These are phyloP conservation scores for Sporothrix phasma DNA, from an alignment of 2,329 filamentous ascomycete species.

Conservation along the genomic window DNA sequence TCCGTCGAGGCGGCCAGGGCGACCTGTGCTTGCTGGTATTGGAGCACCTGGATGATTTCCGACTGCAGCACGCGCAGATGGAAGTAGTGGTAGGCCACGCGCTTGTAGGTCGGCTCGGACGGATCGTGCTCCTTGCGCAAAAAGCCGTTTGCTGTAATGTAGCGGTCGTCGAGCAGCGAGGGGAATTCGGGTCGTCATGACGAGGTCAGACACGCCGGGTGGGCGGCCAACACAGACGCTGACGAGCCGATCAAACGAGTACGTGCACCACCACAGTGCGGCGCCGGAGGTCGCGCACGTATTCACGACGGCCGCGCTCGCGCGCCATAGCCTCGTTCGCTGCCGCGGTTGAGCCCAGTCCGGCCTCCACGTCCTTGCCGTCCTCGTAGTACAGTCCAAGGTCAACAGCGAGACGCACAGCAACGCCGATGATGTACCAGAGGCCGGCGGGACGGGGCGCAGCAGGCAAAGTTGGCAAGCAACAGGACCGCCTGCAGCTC, in stretches of 20 bases:
- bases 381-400: conserved; percentile 90
- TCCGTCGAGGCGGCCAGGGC: conserved; percentile 56
- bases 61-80: conserved; percentile 81
- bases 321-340: conserved; percentile 29
- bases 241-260: conserved; percentile 88
- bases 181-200: conserved; percentile 94
- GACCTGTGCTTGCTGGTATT: conserved; percentile 80
- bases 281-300: conserved; percentile 74
- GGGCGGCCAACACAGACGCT: conserved; percentile 88
- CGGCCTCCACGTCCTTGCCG: conserved; percentile 53
- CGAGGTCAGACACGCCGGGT: conserved; percentile 91
- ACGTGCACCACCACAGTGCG: conserved; percentile 96
- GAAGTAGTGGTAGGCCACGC: conserved; percentile 87
- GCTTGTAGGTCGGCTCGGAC: conserved; percentile 72
- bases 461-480: conserved; percentile 86
- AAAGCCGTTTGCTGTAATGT: conserved; percentile 74
- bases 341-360: conserved; percentile 40
- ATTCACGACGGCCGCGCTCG: conserved; percentile 62
- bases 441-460: conserved; percentile 85
- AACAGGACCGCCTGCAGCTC: conserved; percentile 89
- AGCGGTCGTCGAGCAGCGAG: conserved; percentile 75
- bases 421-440: conserved; percentile 96
- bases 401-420: conserved; percentile 81
- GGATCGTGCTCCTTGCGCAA: conserved; percentile 45
- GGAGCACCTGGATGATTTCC: conserved; percentile 86